Evolutionary conservation across 2,329 filamentous ascomycete species (phyloP), one percentile per base, ranked within the genome.

Genomic region (Penicillium olsonii): DNA sequence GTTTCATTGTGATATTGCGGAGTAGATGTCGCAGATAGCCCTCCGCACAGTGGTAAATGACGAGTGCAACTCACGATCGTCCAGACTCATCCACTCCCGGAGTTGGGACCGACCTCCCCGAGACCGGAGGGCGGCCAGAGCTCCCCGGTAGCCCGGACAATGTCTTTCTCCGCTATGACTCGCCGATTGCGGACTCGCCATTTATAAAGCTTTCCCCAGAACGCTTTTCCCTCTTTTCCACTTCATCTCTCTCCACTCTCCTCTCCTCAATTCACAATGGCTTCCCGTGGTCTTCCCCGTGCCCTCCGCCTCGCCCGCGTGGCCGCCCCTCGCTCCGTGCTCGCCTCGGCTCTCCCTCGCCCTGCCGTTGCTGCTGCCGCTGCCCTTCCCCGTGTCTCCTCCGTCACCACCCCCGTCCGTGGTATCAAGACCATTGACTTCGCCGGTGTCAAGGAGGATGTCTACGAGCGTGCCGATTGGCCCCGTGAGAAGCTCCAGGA

Each of bases 401-500:
- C 60, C 37, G 60, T 60, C 44, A 76, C 75, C 58, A 72, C 68
- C 40, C 59, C 73, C 54, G 68, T 72, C 62, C 87, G 94, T 71
- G 94, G 94, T 75, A 78, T 96, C 71, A 97, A 99, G 90, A 96
- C 92, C 66, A 92, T 99, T 76, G 92, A 97, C 85, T 99, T 99
- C 76, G 94, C 94, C 63, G 94, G 91, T 69, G 82, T 83, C 72
- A 92, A 95, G 81, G 94, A 99, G 84, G 84, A 87, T 63, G 94
- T 99, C 73, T 96, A 89, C 74, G 94, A 99, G 85, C 92, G 94
- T 79, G 89, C 84, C 73, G 94, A 99, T 82, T 99, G 94, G 94
- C 94, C 94, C 64, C 85, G 88, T 75, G 92, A 96, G 83, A 97
- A 96, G 87, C 90, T 99, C 73, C 81, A 96, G 89, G 90, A 97